Conservation (phyloP, 169 alveolate species). For the Cyclospora cayetanensis region DNA sequence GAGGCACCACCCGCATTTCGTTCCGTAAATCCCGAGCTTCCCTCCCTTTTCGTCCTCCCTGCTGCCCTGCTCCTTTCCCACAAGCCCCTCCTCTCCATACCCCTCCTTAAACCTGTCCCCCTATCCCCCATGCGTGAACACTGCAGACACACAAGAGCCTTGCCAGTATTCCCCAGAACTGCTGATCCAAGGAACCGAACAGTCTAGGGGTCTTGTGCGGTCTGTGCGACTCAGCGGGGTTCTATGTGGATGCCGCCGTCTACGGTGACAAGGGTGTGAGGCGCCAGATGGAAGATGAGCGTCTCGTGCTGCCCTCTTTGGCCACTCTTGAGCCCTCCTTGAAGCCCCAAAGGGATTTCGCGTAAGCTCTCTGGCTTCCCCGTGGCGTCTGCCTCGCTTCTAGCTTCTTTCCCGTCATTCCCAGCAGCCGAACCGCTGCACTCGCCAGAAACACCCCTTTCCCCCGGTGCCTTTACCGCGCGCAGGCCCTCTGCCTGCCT, state of each 20-base stretch:
- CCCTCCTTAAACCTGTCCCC: too few relatives aligned
- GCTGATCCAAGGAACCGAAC: too few relatives aligned
- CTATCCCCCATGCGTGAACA: too few relatives aligned
- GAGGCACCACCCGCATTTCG: neutral
- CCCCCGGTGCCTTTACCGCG: neutral
- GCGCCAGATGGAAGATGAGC: constrained; percentile 84
- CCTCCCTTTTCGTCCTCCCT: neutral
- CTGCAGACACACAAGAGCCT: too few relatives aligned
- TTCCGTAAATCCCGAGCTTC: neutral
- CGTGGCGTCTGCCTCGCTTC: neutral
- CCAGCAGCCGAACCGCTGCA: neutral
- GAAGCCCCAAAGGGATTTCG: constrained; percentile 74
- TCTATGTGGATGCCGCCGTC: constrained; percentile 10
- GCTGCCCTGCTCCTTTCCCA: too few relatives aligned
- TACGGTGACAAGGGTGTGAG: constrained; percentile 84
- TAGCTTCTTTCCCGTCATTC: neutral
- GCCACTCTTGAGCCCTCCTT: constrained; percentile 70
- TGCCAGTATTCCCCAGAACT: too few relatives aligned
- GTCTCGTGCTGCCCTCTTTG: constrained; percentile 76
- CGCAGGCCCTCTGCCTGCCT: neutral
- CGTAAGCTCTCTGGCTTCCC: constrained; percentile 67
- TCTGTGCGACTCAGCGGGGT: neutral
- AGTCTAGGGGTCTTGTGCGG: too few relatives aligned
- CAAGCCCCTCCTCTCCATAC: too few relatives aligned
- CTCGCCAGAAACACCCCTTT: neutral